phyloP scores from a whole-genome alignment of 306 rosid genomes.

The Crataegus laevigata region DNA sequence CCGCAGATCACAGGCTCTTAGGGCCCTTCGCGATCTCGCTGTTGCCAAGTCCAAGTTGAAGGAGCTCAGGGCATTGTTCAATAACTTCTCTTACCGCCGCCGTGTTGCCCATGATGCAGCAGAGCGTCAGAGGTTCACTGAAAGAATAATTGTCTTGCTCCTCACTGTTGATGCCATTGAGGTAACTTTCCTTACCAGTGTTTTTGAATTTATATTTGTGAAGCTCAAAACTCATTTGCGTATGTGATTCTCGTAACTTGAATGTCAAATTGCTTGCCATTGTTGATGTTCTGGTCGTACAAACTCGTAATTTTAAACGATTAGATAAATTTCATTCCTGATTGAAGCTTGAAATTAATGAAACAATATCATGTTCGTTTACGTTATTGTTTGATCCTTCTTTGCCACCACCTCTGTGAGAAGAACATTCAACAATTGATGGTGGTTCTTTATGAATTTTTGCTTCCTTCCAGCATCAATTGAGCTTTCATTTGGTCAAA shows the following conservation, averaged over 20 bases:
- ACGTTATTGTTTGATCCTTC: neutral
- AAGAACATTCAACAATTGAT: neutral
- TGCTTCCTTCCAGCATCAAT: neutral
- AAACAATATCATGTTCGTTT: neutral
- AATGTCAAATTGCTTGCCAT: neutral
- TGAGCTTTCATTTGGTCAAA: neutral
- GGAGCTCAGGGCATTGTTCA: constrained; percentile 68
- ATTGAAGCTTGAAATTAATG: neutral
- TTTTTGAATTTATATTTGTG: neutral
- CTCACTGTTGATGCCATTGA: constrained; percentile 89
- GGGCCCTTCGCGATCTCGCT: constrained; percentile 76
- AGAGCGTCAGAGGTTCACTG: constrained; percentile 74
- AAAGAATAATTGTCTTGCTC: constrained; percentile 78
- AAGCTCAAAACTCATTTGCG: neutral
- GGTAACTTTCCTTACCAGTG: constrained; percentile 23
- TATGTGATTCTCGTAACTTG: neutral
- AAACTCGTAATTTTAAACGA: neutral
- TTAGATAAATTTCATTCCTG: neutral
- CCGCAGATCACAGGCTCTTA: constrained; percentile 72
- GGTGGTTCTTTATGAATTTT: neutral
- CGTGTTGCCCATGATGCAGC: constrained; percentile 53
- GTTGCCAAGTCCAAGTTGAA: constrained; percentile 75
- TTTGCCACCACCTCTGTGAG: neutral
- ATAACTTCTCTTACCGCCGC: constrained; percentile 60
- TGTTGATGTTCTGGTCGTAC: neutral